Percentiles rank a stretch among this genome's conserved stretches.
These are phyloP conservation scores for Pyrenophora seminiperda DNA, from an alignment of 2,329 filamentous ascomycete genomes.

Conservation along the genomic window DNA sequence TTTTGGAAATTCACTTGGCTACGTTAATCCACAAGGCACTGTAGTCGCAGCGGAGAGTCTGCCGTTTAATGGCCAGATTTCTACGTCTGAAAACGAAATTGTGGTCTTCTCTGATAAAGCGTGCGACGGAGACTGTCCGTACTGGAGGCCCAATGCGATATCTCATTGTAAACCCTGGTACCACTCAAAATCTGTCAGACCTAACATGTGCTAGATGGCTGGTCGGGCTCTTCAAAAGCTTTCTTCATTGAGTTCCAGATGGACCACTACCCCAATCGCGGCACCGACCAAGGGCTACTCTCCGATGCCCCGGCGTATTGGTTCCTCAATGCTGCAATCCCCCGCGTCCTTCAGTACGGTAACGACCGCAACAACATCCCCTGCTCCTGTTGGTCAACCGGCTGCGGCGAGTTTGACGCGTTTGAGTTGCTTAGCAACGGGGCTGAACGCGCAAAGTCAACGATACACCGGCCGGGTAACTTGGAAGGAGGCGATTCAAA, in stretches of 20 bases:
- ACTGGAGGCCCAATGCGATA: constrained; percentile 55
- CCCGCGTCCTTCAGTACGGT: constrained; percentile 71
- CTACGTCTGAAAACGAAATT: constrained; percentile 44
- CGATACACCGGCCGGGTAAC: constrained; percentile 64
- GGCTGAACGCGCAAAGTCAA: constrained; percentile 70
- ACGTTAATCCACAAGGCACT: constrained; percentile 56
- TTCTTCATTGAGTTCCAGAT: constrained; percentile 77
- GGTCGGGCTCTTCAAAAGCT: constrained; percentile 70
- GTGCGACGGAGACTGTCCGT: constrained; percentile 58
- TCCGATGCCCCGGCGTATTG: constrained; percentile 75
- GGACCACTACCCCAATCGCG: constrained; percentile 51
- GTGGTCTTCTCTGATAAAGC: constrained; percentile 43
- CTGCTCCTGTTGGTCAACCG: constrained; percentile 74
- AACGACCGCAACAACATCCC: constrained; percentile 48
- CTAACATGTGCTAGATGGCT: constrained; percentile 62
- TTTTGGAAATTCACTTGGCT: constrained; percentile 64
- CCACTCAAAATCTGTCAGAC: neutral
- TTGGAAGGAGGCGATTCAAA: constrained; percentile 69
- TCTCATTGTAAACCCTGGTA: constrained; percentile 54
- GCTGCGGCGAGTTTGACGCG: constrained; percentile 77
- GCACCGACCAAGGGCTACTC: constrained; percentile 49
- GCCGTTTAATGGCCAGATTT: constrained; percentile 55
- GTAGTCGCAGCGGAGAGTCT: constrained; percentile 55
- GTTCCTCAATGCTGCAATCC: constrained; percentile 75
- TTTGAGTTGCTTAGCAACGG: constrained; percentile 72